phyloP scores from a whole-genome alignment of 371 early-diverging fungal species.

The Dichotomocladium elegans region DNA sequence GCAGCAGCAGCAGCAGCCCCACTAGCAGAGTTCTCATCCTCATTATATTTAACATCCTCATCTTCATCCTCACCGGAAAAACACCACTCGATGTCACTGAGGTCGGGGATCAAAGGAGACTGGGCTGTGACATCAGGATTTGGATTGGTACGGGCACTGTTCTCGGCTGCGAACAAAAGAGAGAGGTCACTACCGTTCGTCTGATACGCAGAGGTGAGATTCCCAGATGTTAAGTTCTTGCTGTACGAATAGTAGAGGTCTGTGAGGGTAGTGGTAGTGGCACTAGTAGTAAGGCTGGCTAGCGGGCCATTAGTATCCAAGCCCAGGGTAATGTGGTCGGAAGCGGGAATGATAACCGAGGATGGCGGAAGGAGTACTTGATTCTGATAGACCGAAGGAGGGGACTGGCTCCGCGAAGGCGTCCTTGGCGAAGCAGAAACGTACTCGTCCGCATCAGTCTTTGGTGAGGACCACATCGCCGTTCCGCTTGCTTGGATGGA shows the following conservation, averaged over 20 bases:
- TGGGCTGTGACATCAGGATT: not conserved
- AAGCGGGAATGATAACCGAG: not conserved
- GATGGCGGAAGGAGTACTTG: not conserved
- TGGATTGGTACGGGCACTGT: not conserved
- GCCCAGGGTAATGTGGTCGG: not conserved
- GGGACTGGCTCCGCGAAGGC: not conserved
- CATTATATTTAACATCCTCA: not conserved
- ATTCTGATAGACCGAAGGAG: not conserved
- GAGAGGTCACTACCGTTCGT: not conserved
- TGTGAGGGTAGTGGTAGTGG: not conserved
- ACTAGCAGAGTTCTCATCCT: not conserved
- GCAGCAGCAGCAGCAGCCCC: not conserved
- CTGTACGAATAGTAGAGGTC: no score
- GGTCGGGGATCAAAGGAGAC: not conserved
- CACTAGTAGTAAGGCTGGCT: not conserved
- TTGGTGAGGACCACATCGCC: not conserved
- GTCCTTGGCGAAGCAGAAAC: not conserved
- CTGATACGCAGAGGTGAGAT: not conserved
- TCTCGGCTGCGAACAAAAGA: not conserved
- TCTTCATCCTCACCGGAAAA: conserved; percentile 7
- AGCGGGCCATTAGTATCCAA: not conserved
- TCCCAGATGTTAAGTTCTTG: no score
- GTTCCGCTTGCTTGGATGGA: not conserved
- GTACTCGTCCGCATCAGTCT: not conserved
- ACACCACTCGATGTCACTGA: not conserved